These are phyloP conservation scores for Hevea brasiliensis DNA, from an alignment of 345 rosid genomes.

Conservation along the genomic window DNA sequence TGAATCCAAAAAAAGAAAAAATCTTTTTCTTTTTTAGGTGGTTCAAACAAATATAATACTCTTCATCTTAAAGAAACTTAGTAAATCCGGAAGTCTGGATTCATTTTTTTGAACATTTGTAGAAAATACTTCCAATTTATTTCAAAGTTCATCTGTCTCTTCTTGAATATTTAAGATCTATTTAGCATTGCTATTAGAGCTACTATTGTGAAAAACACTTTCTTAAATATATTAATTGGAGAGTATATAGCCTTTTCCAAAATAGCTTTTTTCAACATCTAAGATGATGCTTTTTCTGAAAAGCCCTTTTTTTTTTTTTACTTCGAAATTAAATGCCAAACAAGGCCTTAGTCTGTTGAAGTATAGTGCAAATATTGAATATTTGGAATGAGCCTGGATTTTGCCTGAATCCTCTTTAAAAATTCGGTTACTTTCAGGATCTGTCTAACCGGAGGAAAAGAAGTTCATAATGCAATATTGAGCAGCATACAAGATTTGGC, in stretches of 20 bases:
- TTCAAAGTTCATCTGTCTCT: not conserved
- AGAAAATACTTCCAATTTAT: constrained; percentile 1
- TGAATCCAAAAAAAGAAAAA: too few species aligned
- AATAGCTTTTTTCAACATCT: too few species aligned
- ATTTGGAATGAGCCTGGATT: not conserved
- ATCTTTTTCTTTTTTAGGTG: too few species aligned
- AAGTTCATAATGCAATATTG: constrained; percentile 85
- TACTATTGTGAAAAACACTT: too few species aligned
- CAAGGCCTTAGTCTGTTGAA: not conserved
- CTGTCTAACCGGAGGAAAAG: constrained; percentile 90
- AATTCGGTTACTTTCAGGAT: constrained; percentile 43
- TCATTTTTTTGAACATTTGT: not conserved
- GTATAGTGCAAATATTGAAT: not conserved
- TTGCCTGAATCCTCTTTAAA: not conserved
- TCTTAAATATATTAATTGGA: too few species aligned
- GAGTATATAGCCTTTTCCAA: too few species aligned
- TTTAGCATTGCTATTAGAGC: too few species aligned
- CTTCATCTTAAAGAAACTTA: too few species aligned
- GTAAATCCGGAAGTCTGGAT: too few species aligned
- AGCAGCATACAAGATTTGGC: constrained; percentile 96
- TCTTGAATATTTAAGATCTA: constrained; percentile 13
- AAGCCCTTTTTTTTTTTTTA: too few species aligned
- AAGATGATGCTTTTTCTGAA: too few species aligned
- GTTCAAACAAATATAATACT: not conserved
- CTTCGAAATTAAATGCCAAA: too few species aligned